Conservation (phyloP, 2,329 filamentous ascomycete species). For the Fusarium praegraminearum region DNA sequence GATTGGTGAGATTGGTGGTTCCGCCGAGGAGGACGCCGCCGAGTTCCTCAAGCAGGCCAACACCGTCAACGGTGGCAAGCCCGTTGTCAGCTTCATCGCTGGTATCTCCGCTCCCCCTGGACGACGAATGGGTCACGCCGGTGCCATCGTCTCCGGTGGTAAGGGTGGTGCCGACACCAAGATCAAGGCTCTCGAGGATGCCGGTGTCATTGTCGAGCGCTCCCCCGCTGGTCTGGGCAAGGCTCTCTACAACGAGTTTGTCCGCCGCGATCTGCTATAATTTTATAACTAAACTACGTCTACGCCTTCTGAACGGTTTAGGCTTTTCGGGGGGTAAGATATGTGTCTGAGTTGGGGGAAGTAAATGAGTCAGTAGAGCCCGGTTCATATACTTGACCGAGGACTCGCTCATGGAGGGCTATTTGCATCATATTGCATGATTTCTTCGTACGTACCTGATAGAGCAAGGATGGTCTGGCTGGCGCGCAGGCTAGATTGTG, state of each 20-base stretch:
- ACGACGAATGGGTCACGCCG: conserved; percentile 97
- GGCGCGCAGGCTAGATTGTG: conserved; percentile 46
- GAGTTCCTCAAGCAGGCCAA: conserved; percentile 96
- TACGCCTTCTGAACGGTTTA: conserved; percentile 22
- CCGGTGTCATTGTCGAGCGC: conserved; percentile 95
- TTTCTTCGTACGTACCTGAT: conserved; percentile 51
- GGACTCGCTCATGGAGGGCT: conserved; percentile 46
- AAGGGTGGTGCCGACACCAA: conserved; percentile 99
- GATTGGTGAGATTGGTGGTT: conserved; percentile 99
- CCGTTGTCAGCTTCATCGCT: conserved; percentile 97
- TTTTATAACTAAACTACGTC: conserved; percentile 34
- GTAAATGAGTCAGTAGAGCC: conserved; percentile 41
- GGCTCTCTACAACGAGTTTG: conserved; percentile 93
- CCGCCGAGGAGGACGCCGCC: conserved; percentile 96
- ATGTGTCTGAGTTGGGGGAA: conserved; percentile 31
- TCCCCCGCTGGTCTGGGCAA: conserved; percentile 93
- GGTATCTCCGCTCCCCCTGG: conserved; percentile 97
- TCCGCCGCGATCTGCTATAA: conserved; percentile 95
- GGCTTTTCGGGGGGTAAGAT: conserved; percentile 13
- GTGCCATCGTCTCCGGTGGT: conserved; percentile 96
- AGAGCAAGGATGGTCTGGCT: conserved; percentile 51
- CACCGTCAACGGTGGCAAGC: conserved; percentile 85
- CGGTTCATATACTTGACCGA: conserved; percentile 23
- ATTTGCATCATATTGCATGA: conserved; percentile 49
- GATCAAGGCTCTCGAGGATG: conserved; percentile 92